A percentile compares a stretch with the other conserved stretches of the same genome.
phyloP scores from a whole-genome alignment of 192 early-diverging fungal species.

The Spizellomyces sp. region DNA sequence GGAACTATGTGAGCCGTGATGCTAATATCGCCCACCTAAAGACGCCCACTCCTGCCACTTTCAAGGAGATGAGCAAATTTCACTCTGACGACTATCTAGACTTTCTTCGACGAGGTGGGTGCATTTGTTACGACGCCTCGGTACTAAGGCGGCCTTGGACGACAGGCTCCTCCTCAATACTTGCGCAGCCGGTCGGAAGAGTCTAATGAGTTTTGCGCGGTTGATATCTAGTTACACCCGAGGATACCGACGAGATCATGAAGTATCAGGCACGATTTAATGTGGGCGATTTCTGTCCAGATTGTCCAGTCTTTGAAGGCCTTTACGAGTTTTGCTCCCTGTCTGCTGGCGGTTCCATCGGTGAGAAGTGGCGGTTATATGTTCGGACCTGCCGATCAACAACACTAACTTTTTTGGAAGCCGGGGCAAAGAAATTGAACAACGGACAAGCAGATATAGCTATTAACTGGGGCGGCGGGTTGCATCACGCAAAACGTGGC shows the following conservation, averaged over 20 bases:
- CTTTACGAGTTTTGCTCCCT: slow-evolving; percentile 95
- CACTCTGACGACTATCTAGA: slow-evolving; percentile 95
- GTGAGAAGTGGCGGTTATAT: slow-evolving; percentile 22
- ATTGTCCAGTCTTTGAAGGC: slow-evolving; percentile 97
- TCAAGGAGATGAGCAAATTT: slow-evolving; percentile 91
- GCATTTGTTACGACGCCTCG: not conserved
- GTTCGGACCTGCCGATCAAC: not conserved
- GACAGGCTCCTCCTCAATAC: too few species aligned
- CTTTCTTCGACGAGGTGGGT: slow-evolving; percentile 73
- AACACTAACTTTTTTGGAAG: slow-evolving; percentile 36
- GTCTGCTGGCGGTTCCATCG: slow-evolving; percentile 90
- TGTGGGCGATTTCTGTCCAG: slow-evolving; percentile 76
- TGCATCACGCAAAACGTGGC: slow-evolving; percentile 87
- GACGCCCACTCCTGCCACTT: slow-evolving; percentile 79
- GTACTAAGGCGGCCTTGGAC: not conserved
- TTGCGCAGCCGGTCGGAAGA: too few species aligned
- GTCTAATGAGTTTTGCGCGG: slow-evolving; percentile 1
- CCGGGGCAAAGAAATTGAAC: slow-evolving; percentile 83
- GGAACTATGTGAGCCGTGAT: too few species aligned
- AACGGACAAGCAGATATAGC: slow-evolving; percentile 85
- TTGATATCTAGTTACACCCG: slow-evolving; percentile 28
- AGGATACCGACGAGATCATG: slow-evolving; percentile 49
- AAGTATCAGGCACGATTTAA: slow-evolving; percentile 67
- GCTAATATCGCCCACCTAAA: not conserved
- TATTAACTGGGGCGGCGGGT: slow-evolving; percentile 98